Evolutionary conservation across 2,329 filamentous ascomycete genomes (phyloP).

Genomic region (Botrytis fragariae): DNA sequence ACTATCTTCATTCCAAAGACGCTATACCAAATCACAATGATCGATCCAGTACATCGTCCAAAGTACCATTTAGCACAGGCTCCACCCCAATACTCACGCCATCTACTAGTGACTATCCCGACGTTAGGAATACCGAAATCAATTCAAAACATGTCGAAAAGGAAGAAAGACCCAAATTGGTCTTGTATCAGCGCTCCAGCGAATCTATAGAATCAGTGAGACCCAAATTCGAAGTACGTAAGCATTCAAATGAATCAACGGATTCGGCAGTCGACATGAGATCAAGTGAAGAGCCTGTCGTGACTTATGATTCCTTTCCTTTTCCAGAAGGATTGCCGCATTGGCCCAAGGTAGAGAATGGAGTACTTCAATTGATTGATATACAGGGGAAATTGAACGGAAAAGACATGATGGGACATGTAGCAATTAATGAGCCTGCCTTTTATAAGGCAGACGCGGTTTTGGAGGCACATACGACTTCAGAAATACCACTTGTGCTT

Average conservation of each 20-base stretch:
- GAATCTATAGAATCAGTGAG: background rate
- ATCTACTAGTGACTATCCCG: background rate
- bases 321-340: background rate
- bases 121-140: background rate
- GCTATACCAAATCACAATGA: background rate
- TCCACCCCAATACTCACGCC: background rate
- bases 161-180: too few species aligned
- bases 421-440: background rate
- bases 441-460: rapidly evolving
- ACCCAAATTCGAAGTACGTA: background rate
- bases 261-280: background rate
- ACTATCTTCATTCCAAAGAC: slow-evolving; percentile 15
- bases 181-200: background rate
- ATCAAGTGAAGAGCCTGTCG: background rate
- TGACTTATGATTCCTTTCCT: background rate
- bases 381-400: background rate
- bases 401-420: background rate
- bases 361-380: background rate
- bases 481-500: background rate
- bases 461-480: background rate
- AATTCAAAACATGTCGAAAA: background rate
- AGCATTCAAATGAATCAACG: background rate
- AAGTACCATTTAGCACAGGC: background rate
- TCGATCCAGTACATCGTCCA: background rate
- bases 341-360: background rate